These are phyloP conservation scores for Aureobasidium sp. DNA, from an alignment of 2,329 filamentous ascomycete species.

Conservation along the genomic window DNA sequence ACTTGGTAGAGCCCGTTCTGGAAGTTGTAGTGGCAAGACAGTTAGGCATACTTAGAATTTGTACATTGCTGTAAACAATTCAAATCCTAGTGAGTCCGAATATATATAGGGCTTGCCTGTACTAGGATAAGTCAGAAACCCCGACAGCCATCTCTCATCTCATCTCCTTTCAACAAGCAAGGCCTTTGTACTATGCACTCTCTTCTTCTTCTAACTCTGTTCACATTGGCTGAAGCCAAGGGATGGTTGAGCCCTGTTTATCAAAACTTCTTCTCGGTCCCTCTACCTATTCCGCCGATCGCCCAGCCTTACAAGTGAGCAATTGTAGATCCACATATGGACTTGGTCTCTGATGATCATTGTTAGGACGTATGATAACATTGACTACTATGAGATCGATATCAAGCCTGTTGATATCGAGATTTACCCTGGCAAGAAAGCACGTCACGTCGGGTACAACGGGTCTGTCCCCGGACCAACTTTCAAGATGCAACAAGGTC, in stretches of 20 bases:
- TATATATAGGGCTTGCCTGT: not conserved
- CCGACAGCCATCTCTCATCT: not conserved
- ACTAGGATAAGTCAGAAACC: not conserved
- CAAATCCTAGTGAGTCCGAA: not conserved
- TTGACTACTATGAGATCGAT: constrained; percentile 41
- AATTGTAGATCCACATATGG: not conserved
- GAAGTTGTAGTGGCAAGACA: not conserved
- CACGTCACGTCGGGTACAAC: constrained; percentile 41
- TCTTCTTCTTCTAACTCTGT: not conserved
- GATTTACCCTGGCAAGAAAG: constrained; percentile 33
- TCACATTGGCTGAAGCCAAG: not conserved
- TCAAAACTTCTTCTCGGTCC: not conserved
- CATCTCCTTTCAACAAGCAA: not conserved
- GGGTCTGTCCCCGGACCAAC: constrained; percentile 46
- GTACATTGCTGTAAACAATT: not conserved
- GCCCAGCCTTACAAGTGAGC: not conserved
- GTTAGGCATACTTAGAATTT: not conserved
- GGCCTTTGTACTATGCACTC: not conserved
- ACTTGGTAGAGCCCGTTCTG: not conserved
- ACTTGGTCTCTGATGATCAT: not conserved
- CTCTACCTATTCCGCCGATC: not conserved
- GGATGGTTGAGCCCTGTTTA: not conserved
- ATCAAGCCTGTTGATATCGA: constrained; percentile 34
- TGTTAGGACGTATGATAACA: constrained; percentile 18
- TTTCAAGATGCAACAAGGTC: constrained; percentile 38